These are phyloP conservation scores for Dendrobium nobile DNA, from an alignment of 106 monocot genomes.

Conservation along the genomic window DNA sequence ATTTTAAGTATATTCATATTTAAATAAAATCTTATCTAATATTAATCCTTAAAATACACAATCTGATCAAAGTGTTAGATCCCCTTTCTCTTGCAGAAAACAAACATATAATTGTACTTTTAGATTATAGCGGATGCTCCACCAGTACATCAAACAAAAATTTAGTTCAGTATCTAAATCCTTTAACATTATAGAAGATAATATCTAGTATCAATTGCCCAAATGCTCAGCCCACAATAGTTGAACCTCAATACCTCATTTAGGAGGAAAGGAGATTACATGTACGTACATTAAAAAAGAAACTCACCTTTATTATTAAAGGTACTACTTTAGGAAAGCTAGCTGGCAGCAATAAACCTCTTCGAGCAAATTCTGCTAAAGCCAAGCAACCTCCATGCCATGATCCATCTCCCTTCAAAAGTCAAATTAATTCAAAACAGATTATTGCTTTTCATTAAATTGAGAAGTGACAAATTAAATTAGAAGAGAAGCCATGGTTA, in stretches of 20 bases:
- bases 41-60: neutral
- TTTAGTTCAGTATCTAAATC: neutral
- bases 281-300: neutral
- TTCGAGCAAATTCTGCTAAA: constrained; percentile 92
- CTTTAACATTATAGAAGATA: neutral
- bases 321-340: constrained; percentile 87
- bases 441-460: neutral
- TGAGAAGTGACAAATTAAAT: neutral
- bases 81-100: neutral
- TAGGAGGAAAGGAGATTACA: neutral
- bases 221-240: neutral
- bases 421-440: constrained; percentile 17
- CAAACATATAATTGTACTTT: neutral
- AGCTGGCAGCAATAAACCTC: constrained; percentile 80
- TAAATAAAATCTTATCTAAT: neutral
- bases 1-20: too few relatives aligned
- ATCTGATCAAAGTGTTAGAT: neutral
- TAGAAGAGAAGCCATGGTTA: neutral
- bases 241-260: neutral
- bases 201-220: neutral
- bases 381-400: constrained; percentile 99
- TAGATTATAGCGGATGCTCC: neutral
- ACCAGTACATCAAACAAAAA: neutral
- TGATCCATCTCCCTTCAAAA: constrained; percentile 93
- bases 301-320: constrained; percentile 67